Evolutionary conservation across 495 filamentous ascomycete genomes (phyloP).

Genomic region (Thozetella sp.): DNA sequence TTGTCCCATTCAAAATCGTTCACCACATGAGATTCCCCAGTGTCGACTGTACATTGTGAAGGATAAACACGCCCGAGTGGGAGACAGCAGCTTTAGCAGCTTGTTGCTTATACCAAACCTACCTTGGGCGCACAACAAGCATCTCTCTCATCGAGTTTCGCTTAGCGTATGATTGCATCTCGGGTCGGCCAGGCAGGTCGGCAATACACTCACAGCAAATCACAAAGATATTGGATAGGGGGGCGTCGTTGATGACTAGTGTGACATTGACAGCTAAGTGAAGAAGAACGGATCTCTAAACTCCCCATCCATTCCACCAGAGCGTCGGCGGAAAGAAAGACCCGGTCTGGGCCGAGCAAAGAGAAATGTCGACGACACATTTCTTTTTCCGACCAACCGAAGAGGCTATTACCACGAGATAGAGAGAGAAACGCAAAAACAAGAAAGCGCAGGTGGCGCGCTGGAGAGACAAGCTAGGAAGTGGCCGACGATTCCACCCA

Average conservation of each 20-base stretch:
- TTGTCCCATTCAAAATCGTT: neutral
- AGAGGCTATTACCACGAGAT: slow-evolving; percentile 1
- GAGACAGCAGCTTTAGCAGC: too few species aligned
- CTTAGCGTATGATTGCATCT: too few species aligned
- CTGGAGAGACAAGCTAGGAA: neutral
- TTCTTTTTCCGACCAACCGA: neutral
- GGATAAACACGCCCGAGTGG: neutral
- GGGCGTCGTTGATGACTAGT: neutral
- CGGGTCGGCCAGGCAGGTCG: too few species aligned
- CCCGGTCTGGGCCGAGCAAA: neutral
- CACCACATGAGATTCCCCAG: too few species aligned
- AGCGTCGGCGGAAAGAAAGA: neutral
- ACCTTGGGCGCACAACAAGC: too few species aligned
- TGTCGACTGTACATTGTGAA: neutral
- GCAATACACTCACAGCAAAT: neutral
- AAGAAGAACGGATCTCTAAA: slow-evolving; percentile 1
- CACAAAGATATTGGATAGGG: neutral
- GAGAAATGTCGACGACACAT: slow-evolving; percentile 1
- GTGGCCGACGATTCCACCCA: neutral
- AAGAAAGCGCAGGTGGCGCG: neutral
- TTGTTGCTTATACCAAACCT: too few species aligned
- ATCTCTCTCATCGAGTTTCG: too few species aligned
- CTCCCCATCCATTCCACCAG: slow-evolving; percentile 3
- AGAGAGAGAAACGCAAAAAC: neutral
- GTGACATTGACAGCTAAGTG: slow-evolving; percentile 3